These are phyloP conservation scores for Trypanosoma melophagium DNA, from an alignment of 208 protist species.

Conservation along the genomic window DNA sequence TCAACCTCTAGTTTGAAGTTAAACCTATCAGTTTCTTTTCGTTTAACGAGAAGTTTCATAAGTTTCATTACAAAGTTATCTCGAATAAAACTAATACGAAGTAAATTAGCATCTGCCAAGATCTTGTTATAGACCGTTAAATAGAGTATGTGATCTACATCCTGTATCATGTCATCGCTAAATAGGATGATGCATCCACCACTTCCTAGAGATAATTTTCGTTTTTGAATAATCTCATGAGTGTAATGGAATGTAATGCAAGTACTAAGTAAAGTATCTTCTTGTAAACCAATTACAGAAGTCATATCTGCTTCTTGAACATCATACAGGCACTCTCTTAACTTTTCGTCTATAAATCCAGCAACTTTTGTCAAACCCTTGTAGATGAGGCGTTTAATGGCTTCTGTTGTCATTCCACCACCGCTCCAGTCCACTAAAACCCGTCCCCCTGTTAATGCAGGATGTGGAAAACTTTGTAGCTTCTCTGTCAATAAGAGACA, in stretches of 20 bases:
- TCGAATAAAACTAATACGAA: constrained; percentile 60
- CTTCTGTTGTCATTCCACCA: background rate
- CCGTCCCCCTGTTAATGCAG: constrained; percentile 38
- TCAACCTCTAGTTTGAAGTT: constrained; percentile 78
- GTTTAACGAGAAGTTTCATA: background rate
- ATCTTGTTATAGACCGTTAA: constrained; percentile 45
- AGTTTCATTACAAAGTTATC: constrained; percentile 46
- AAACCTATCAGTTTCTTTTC: constrained; percentile 15
- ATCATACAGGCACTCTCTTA: constrained; percentile 20
- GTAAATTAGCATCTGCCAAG: constrained; percentile 52
- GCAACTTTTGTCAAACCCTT: constrained; percentile 14
- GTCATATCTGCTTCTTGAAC: constrained; percentile 27
- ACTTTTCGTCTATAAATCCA: constrained; percentile 8
- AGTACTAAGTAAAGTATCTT: constrained; percentile 1
- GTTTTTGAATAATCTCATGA: background rate
- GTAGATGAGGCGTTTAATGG: constrained; percentile 15
- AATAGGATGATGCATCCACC: constrained; percentile 41
- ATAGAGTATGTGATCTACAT: constrained; percentile 36
- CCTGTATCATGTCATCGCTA: constrained; percentile 43
- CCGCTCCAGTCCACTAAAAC: constrained; percentile 54
- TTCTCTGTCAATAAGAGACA: constrained; percentile 39
- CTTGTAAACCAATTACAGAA: constrained; percentile 28
- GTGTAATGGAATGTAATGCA: constrained; percentile 32
- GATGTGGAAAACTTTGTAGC: constrained; percentile 51
- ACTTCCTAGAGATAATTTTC: background rate